Percentiles rank a stretch among this genome's conserved stretches.
Evolutionary conservation across 2,329 filamentous ascomycete genomes (phyloP).

Genomic region (Fusarium proliferatum): DNA sequence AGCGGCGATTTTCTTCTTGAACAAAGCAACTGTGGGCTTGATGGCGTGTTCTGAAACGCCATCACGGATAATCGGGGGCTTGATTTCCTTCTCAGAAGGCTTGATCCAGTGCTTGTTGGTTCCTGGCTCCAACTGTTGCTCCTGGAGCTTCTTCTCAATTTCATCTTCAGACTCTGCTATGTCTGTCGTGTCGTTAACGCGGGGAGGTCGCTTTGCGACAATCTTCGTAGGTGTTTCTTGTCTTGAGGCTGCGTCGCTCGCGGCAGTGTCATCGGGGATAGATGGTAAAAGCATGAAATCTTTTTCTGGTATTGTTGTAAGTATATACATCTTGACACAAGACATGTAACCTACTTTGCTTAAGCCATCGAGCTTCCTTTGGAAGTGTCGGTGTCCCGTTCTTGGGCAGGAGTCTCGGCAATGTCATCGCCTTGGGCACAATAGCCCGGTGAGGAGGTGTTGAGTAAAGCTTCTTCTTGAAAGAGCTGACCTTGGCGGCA

Average conservation of each 20-base stretch:
- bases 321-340: not conserved
- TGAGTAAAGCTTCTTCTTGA: not conserved
- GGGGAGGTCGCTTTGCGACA: not conserved
- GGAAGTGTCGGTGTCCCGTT: conserved; percentile 5
- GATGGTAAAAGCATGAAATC: conserved; percentile 5
- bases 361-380: conserved; percentile 18
- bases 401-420: conserved; percentile 1
- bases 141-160: conserved; percentile 9
- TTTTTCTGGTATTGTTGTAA: conserved; percentile 26
- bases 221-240: conserved; percentile 22
- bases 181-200: not conserved
- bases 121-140: not conserved
- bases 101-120: conserved; percentile 5
- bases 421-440: not conserved
- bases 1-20: conserved; percentile 34
- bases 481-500: not conserved
- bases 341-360: conserved; percentile 25
- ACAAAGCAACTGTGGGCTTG: conserved; percentile 35
- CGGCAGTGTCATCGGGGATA: not conserved
- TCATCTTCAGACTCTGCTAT: conserved; percentile 1
- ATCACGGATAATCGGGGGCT: conserved; percentile 38
- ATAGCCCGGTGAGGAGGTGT: not conserved
- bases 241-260: conserved; percentile 8
- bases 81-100: conserved; percentile 16
- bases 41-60: conserved; percentile 41